Evolutionary conservation across 2,329 filamentous ascomycete species (phyloP).

Genomic region (Hymenoscyphus fructigenus): DNA sequence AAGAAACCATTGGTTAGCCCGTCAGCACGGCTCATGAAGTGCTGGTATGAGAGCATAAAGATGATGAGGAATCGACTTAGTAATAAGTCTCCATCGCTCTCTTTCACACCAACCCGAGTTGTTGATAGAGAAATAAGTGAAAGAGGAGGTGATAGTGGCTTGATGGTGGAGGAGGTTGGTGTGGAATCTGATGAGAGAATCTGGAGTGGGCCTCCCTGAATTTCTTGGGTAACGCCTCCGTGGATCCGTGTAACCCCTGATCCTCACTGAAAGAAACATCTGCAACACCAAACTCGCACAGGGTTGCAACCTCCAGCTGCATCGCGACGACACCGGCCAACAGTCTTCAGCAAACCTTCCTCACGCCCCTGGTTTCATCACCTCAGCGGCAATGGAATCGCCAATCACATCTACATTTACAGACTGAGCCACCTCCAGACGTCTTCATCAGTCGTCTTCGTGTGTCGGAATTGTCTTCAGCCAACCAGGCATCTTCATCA

Average conservation of each 20-base stretch:
- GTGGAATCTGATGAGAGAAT: not conserved
- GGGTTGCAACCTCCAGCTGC: not conserved
- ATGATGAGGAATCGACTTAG: not conserved
- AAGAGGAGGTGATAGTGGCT: not conserved
- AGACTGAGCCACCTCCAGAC: not conserved
- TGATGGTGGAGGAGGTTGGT: not conserved
- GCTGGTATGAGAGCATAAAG: not conserved
- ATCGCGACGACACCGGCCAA: not conserved
- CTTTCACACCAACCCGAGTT: not conserved
- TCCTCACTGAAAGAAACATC: not conserved
- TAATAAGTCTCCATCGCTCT: not conserved
- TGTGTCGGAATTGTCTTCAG: not conserved
- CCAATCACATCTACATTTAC: not conserved
- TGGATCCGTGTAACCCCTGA: not conserved
- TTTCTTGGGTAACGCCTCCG: no score
- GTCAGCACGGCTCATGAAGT: not conserved
- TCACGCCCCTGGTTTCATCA: not conserved
- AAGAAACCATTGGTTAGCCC: not conserved
- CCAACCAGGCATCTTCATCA: not conserved
- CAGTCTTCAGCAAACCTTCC: not conserved
- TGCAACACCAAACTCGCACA: slow-evolving; percentile 2
- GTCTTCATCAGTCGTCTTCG: not conserved
- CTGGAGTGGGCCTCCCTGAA: not conserved
- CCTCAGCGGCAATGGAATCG: not conserved
- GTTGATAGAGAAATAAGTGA: not conserved